A percentile compares a stretch with the other conserved stretches of the same genome.
Conservation (phyloP, 345 rosid genomes). For the Rhodamnia rubescens region DNA sequence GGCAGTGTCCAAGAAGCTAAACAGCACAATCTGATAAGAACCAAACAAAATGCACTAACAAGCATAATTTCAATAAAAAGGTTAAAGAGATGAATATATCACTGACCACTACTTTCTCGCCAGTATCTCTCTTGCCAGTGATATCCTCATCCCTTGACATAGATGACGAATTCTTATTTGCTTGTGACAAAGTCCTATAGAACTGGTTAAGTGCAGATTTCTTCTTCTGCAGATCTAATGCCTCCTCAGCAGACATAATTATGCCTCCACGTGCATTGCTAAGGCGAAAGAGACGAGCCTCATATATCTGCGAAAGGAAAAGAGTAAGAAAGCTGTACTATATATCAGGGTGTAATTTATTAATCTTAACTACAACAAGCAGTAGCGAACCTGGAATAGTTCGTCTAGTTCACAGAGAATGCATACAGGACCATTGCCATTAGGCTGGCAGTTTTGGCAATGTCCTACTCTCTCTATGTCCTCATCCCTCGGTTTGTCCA, state of each 20-base stretch:
- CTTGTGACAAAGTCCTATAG: conserved; percentile 53
- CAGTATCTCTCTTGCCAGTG: conserved; percentile 45
- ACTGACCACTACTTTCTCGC: conserved; percentile 65
- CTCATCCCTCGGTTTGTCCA: conserved; percentile 68
- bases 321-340: neutral
- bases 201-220: conserved; percentile 72
- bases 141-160: conserved; percentile 24
- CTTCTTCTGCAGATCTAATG: conserved; percentile 61
- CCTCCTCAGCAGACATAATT: conserved; percentile 74
- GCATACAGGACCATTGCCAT: conserved; percentile 73
- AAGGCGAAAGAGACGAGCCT: conserved; percentile 83
- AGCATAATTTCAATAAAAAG: neutral
- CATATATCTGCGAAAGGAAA: conserved; percentile 50
- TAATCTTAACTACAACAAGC: neutral
- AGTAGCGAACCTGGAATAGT: conserved; percentile 50
- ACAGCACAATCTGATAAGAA: neutral
- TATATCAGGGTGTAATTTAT: neutral
- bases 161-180: conserved; percentile 28
- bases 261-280: conserved; percentile 56
- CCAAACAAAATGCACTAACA: neutral
- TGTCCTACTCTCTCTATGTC: conserved; percentile 68
- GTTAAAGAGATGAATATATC: conserved; percentile 1
- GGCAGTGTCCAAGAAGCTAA: neutral
- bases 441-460: conserved; percentile 55
- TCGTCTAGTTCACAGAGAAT: conserved; percentile 81